Base-by-base conservation (phyloP, 495 filamentous ascomycete genomes). In the Acidiella bohemica region DNA sequence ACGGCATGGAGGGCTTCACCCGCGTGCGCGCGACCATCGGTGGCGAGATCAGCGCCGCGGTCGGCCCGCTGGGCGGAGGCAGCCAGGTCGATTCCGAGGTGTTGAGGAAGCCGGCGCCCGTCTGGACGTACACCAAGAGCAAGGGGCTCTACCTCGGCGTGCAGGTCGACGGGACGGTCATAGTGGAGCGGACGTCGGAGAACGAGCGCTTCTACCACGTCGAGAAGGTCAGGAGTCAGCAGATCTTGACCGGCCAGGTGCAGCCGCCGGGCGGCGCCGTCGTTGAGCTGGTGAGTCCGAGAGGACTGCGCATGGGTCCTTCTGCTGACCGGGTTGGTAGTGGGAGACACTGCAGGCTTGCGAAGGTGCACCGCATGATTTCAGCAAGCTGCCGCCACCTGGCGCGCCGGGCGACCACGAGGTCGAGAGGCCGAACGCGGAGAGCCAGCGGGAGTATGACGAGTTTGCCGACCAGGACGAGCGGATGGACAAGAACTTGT, bases 51-150 rank as follows among this genome's bases (percentile, higher is more conserved):
- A 79, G 68, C 47, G 76, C 80, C 9, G 68, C 77, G 7, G 76
- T 82, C 11, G 85, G 85, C 1, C 85, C 85, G 5, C 68, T 90
- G n/a, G 80, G 81, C 5, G 62, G 78, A 22, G 72, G 79, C 18
- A 80, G 76, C 3, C 61, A 80, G 0, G 61, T 81, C 26, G 84
- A 90, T 36, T 77, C 76, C 11, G 82, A 86, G 47, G 56, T 78
- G 1, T 70, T 76, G 54, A 74, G 72, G 54, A 64, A 73, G 54
- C 68, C 75, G 57, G 54, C 82, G 49, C 81, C 84, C 3, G 76
- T 92, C 17, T 84, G 79, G 65, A 86, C 79, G 8, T 94, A 94
- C 45, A 73, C 92, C 45, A 92, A 92, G 58, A 80, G 79, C 44
- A 73, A 79, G 39, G 84, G 85, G 2, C 75, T 87, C 39, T 84